Conservation (phyloP, 495 filamentous ascomycete genomes). For the Tuber magnatum region DNA sequence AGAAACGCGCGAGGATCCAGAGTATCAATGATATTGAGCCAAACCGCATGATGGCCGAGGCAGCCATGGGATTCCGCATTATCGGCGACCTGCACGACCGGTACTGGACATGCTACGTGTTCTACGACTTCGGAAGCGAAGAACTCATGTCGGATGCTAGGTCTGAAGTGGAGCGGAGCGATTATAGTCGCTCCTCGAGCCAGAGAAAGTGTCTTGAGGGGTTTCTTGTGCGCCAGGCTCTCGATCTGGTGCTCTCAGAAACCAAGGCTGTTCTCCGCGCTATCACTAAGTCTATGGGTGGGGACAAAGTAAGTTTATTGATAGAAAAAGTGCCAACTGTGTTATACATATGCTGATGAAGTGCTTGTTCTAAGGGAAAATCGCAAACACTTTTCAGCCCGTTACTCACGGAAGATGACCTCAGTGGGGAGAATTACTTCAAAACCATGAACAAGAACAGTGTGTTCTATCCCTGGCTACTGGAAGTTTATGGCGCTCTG, state of each 20-base stretch:
- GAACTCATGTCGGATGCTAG: neutral
- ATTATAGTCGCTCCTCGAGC: neutral
- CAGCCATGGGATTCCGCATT: neutral
- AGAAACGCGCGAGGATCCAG: neutral
- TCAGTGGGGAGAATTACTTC: conserved; percentile 7
- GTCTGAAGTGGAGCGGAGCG: neutral
- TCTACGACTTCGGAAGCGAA: neutral
- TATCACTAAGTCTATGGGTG: neutral
- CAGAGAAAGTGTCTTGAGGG: conserved; percentile 7
- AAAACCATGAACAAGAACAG: conserved; percentile 2
- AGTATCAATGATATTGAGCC: neutral
- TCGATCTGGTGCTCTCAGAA: neutral
- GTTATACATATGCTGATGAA: neutral
- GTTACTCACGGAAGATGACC: conserved; percentile 4
- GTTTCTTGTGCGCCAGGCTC: neutral
- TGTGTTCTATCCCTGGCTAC: conserved; percentile 6
- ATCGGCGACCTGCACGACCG: conserved; percentile 2
- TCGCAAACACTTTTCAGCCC: neutral
- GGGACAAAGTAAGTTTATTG: neutral
- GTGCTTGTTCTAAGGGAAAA: neutral
- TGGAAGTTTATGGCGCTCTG: neutral
- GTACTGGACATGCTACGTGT: conserved; percentile 1
- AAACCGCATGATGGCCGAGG: neutral
- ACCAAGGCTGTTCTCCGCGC: neutral
- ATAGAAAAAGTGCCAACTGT: neutral